A percentile compares a stretch with the other conserved stretches of the same genome.
Conservation (phyloP, 177 flowering plant genomes). For the Telopea speciosissima region DNA sequence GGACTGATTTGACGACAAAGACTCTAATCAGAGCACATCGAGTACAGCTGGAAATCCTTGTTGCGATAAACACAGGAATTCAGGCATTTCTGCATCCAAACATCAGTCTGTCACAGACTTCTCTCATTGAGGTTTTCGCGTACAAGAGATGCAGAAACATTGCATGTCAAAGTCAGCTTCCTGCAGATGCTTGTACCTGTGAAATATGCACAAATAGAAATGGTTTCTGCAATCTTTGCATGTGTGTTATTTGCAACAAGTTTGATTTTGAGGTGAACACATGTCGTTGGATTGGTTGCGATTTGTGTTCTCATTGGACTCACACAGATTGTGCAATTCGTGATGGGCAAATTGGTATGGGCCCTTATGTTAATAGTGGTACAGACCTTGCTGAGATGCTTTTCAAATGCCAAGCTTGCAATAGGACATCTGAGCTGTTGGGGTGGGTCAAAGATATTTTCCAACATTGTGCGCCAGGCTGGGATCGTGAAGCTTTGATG, state of each 20-base stretch:
- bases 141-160: constrained; percentile 92
- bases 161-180: constrained; percentile 81
- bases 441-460: constrained; percentile 99
- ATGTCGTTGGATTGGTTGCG: constrained; percentile 98
- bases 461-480: constrained; percentile 87
- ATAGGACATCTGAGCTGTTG: constrained; percentile 75
- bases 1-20: constrained; percentile 71
- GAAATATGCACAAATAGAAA: constrained; percentile 71
- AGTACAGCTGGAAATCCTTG: constrained; percentile 82
- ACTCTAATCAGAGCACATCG: constrained; percentile 68
- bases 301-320: constrained; percentile 94
- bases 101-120: constrained; percentile 74
- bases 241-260: constrained; percentile 94
- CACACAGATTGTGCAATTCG: constrained; percentile 98
- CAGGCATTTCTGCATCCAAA: constrained; percentile 91
- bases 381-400: constrained; percentile 76
- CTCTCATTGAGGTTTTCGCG: constrained; percentile 77
- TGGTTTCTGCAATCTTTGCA: constrained; percentile 96
- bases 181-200: constrained; percentile 90
- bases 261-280: constrained; percentile 98
- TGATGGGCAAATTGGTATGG: constrained; percentile 76
- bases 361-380: constrained; percentile 59
- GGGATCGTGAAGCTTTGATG: constrained; percentile 78
- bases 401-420: constrained; percentile 88
- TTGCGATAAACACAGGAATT: constrained; percentile 85